These are phyloP conservation scores for Pichia paraexigua DNA, from an alignment of 805 yeast genomes.

Conservation along the genomic window DNA sequence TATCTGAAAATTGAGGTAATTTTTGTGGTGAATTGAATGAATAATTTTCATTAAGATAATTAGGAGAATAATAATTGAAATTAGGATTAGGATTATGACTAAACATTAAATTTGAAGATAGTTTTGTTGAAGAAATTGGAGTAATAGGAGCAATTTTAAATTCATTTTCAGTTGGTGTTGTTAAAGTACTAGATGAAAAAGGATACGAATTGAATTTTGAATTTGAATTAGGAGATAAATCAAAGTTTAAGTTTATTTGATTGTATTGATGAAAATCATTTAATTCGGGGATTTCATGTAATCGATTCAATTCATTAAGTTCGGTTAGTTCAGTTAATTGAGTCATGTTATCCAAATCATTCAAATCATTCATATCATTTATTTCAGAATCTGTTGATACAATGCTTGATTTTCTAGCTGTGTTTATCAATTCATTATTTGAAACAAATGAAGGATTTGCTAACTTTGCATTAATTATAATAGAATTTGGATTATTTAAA, in stretches of 20 bases:
- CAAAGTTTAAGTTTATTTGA: not conserved
- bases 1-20: not conserved
- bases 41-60: not conserved
- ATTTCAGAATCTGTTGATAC: not conserved
- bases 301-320: not conserved
- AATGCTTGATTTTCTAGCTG: not conserved
- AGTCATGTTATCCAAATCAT: not conserved
- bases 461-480: conserved; percentile 26
- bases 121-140: not conserved
- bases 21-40: not conserved
- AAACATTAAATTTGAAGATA: too few relatives aligned
- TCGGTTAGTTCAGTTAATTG: not conserved
- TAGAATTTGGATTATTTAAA: conserved; percentile 13
- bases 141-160: not conserved
- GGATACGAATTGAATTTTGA: not conserved
- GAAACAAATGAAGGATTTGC: conserved; percentile 27
- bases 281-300: not conserved
- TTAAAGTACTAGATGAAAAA: not conserved
- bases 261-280: not conserved
- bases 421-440: conserved; percentile 9
- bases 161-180: not conserved
- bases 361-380: too few relatives aligned
- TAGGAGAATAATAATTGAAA: not conserved
- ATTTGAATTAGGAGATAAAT: not conserved
- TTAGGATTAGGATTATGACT: too few relatives aligned